Percentiles rank a stretch among this genome's conserved stretches.
Evolutionary conservation across 2,329 filamentous ascomycete genomes (phyloP).

Genomic region (Neurospora crassa): DNA sequence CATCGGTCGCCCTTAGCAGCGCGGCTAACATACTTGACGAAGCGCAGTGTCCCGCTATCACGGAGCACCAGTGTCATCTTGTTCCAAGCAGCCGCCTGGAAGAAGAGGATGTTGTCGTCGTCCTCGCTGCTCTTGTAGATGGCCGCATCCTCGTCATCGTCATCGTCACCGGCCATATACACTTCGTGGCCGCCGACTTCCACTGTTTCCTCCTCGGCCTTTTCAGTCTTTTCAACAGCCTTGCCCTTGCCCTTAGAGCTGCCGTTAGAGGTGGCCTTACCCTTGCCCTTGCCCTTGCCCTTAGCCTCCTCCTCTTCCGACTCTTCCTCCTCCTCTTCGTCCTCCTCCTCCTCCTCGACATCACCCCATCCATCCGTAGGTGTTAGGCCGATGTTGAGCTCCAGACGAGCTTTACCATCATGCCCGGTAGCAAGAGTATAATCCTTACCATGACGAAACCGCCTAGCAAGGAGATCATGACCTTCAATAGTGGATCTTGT

Average conservation of each 20-base stretch:
- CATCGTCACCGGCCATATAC: constrained; percentile 87
- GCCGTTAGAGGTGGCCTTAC: constrained; percentile 8
- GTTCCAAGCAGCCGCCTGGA: constrained; percentile 68
- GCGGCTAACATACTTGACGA: constrained; percentile 90
- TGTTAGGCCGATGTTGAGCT: constrained; percentile 81
- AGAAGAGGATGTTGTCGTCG: constrained; percentile 61
- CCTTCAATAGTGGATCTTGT: constrained; percentile 67
- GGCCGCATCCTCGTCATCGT: constrained; percentile 59
- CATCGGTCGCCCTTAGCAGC: constrained; percentile 81
- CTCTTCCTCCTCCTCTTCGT: constrained; percentile 33
- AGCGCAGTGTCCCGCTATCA: constrained; percentile 77
- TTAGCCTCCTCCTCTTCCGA: constrained; percentile 23
- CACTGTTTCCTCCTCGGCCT: constrained; percentile 29
- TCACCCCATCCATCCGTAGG: constrained; percentile 79
- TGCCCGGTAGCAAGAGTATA: constrained; percentile 90
- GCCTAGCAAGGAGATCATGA: constrained; percentile 69
- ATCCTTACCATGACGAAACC: constrained; percentile 79
- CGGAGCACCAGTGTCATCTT: constrained; percentile 82
- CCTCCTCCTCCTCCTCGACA: constrained; percentile 46
- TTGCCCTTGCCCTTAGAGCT: constrained; percentile 22
- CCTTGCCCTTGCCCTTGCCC: constrained; percentile 21
- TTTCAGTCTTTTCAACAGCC: constrained; percentile 19
- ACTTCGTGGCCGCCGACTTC: constrained; percentile 74
- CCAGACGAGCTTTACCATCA: constrained; percentile 66
- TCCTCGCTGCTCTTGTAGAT: constrained; percentile 75